Base-by-base conservation (phyloP, 805 yeast species). In the Metschnikowia vanudenii region DNA sequence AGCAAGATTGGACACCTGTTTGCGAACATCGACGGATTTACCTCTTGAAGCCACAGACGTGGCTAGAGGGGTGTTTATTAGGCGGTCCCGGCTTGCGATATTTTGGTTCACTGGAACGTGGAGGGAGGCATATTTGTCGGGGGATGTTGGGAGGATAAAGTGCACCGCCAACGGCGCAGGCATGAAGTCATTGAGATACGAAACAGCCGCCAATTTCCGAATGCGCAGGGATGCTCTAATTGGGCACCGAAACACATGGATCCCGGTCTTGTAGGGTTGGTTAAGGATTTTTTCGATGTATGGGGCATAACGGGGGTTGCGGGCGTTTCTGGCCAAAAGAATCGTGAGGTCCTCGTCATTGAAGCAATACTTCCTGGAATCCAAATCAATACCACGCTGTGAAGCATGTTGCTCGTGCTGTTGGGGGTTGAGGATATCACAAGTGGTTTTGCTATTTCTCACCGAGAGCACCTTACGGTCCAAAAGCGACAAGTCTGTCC, bases 131-230 rank as follows among this genome's bases (percentile, higher is more conserved):
- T 12, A 13, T 2, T 37, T 17, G 20, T 31, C 26, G 17, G 26
- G 14, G 6, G 24, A 39, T 10, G 32, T 30, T 4, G 72, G 71
- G 13, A 69, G 41, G 11, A 70, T 41, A 13, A 63, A 52, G 8
- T 63, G 58, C n/a, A 73, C 46, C 1, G 68, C 60, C 16, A 54
- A 44, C 2, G 78, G 77, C 13, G 63, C 55, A 1, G 69, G 67
- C 70, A 71, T 71, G 42, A 74, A 71, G 34, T 72, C 73, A 41
- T 70, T 55, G 4, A 76, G 54, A 44, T 64, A 75, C 11, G 76
- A 68, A 45, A 61, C 65, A 3, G 69, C 60, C n/a, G 69, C 68
- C 3, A 71, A 31, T 2, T 59, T 52, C 38, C 70, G 66, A 18
- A 57, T 35, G 4, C 54, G 53, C 37, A 52, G 59, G 1, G 60